Evolutionary conservation across 139 green algal genomes (phyloP).

Genomic region (Coelastrella sp.): DNA sequence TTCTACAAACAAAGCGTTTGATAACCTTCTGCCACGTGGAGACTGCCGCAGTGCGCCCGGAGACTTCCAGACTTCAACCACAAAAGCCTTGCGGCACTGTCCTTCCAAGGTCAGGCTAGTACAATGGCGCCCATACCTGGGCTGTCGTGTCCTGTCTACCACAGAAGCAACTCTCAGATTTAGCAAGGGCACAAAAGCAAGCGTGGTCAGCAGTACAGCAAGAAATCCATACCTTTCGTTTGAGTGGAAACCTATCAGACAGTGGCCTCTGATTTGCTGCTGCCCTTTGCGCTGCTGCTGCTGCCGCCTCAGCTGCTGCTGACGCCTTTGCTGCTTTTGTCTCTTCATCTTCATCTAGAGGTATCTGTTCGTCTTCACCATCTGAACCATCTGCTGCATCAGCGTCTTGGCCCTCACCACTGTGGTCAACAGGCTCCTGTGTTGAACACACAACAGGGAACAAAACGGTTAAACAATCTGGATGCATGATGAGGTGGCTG

Average conservation of each 20-base stretch:
- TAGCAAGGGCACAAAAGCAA: neutral
- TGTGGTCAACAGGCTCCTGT: neutral
- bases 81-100: too few relatives aligned
- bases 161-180: too few relatives aligned
- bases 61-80: too few relatives aligned
- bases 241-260: neutral
- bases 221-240: constrained; percentile 7
- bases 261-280: constrained; percentile 19
- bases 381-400: neutral
- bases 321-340: constrained; percentile 9
- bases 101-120: too few relatives aligned
- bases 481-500: too few relatives aligned
- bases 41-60: too few relatives aligned
- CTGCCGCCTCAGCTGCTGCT: constrained; percentile 31
- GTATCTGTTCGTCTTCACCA: neutral
- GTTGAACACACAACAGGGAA: neutral
- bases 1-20: too few relatives aligned
- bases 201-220: too few relatives aligned
- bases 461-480: neutral
- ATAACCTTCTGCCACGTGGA: too few relatives aligned
- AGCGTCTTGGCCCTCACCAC: neutral
- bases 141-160: too few relatives aligned
- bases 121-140: too few relatives aligned
- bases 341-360: constrained; percentile 17
- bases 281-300: constrained; percentile 1